Evolutionary conservation across 306 rosid species (phyloP).

Genomic region (Sindora glabra): DNA sequence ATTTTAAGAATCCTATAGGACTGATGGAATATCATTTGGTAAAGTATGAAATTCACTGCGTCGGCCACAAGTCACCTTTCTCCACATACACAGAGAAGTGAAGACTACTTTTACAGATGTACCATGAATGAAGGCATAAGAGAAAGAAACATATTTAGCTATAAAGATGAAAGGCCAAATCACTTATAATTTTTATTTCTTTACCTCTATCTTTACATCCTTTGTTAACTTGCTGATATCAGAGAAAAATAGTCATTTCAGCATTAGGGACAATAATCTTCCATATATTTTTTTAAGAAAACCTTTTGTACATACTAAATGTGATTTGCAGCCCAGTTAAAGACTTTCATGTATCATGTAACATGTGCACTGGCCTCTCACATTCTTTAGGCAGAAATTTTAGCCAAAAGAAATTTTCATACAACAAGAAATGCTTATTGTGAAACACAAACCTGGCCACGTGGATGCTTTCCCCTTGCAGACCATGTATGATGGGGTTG

Average conservation of each 20-base stretch:
- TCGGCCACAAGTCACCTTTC: background rate
- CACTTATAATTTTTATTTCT: background rate
- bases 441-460: slow-evolving; percentile 68
- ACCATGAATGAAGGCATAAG: background rate
- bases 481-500: slow-evolving; percentile 86
- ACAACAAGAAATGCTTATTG: background rate
- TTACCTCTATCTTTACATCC: background rate
- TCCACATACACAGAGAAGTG: background rate
- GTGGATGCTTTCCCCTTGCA: slow-evolving; percentile 46
- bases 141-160: background rate
- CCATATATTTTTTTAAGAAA: too few species aligned
- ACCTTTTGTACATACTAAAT: background rate
- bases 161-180: slow-evolving; percentile 6
- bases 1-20: background rate
- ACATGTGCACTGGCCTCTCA: too few species aligned
- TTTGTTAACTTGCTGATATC: slow-evolving; percentile 5
- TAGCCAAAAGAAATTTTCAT: background rate
- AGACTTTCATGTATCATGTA: background rate
- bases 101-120: background rate
- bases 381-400: background rate
- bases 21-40: background rate
- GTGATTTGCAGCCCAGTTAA: slow-evolving; percentile 3
- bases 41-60: slow-evolving; percentile 3
- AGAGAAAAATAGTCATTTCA: background rate
- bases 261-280: slow-evolving; percentile 3